phyloP scores from a whole-genome alignment of 345 rosid genomes.

The Camelina neglecta region DNA sequence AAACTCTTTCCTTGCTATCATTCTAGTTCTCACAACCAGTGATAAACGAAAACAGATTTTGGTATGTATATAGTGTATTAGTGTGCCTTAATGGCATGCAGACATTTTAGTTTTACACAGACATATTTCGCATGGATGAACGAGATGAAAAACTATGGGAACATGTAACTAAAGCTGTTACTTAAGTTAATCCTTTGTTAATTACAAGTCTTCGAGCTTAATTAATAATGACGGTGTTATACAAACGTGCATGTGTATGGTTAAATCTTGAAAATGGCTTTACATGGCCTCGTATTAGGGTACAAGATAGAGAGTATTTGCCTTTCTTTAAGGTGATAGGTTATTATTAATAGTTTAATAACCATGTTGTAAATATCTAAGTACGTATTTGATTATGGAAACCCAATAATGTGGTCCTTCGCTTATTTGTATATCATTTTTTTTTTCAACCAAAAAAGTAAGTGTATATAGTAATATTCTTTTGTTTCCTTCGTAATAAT shows the following conservation, averaged over 20 bases:
- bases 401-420: conserved; percentile 17
- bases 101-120: not conserved
- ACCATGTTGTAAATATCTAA: not conserved
- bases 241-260: conserved; percentile 4
- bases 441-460: not conserved
- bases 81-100: not conserved
- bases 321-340: not conserved
- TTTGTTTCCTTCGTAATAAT: conserved; percentile 16
- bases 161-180: not conserved
- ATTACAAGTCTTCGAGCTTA: not conserved
- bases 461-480: not conserved
- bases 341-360: not conserved
- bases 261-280: not conserved
- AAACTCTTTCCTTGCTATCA: no score
- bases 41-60: not conserved
- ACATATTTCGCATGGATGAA: not conserved
- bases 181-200: not conserved
- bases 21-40: no score
- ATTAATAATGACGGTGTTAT: not conserved
- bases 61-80: no score
- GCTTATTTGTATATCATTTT: not conserved
- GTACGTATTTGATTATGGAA: conserved; percentile 12
- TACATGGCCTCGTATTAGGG: not conserved
- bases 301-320: not conserved
- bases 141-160: not conserved